Evolutionary conservation across 331 rosid genomes (phyloP).

Genomic region (Acacia concinna): DNA sequence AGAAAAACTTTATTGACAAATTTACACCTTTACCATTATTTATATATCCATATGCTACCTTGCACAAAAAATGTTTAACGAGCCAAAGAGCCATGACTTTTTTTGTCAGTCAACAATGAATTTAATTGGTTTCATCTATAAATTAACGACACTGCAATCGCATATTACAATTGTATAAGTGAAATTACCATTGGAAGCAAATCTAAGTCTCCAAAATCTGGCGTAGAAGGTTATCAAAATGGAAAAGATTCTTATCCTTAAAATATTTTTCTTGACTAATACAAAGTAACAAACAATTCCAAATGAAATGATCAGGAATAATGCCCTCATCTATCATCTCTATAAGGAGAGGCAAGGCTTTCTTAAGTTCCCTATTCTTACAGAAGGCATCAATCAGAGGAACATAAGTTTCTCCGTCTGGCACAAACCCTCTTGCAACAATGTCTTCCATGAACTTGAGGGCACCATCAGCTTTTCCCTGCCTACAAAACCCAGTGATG

Average conservation of each 20-base stretch:
- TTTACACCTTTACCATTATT: no score
- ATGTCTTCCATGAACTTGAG: conserved; percentile 66
- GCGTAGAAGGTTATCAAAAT: conserved; percentile 29
- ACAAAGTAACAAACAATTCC: conserved; percentile 56
- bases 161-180: background rate
- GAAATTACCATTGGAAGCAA: background rate
- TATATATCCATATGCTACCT: no score
- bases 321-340: conserved; percentile 58
- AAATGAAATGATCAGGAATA: conserved; percentile 47
- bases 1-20: no score
- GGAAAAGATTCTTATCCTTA: conserved; percentile 23
- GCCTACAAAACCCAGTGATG: conserved; percentile 49
- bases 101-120: background rate
- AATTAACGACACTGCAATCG: background rate
- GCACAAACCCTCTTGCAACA: conserved; percentile 55
- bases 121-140: background rate
- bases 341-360: conserved; percentile 45
- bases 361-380: conserved; percentile 51
- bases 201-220: conserved; percentile 27
- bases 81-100: background rate
- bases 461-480: conserved; percentile 53
- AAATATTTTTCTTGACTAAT: conserved; percentile 39
- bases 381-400: conserved; percentile 50
- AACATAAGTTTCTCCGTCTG: conserved; percentile 46
- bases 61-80: background rate